phyloP scores from a whole-genome alignment of 176 grass and related monocot species.

The Eleusine coracana region DNA sequence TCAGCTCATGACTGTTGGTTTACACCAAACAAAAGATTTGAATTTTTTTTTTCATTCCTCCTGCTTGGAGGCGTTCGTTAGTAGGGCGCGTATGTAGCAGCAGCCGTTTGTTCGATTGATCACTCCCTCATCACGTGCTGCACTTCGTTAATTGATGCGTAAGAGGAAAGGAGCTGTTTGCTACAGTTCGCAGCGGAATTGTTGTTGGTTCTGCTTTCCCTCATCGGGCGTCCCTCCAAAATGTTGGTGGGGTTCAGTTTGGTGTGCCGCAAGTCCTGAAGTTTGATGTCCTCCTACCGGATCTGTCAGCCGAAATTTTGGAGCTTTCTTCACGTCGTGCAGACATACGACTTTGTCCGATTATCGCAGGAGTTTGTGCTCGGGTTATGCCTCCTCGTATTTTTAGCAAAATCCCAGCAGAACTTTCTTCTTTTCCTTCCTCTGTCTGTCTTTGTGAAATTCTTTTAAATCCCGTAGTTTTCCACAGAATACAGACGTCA shows the following conservation, averaged over 20 bases:
- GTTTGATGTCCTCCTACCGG: neutral
- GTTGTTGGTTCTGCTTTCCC: neutral
- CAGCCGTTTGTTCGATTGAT: neutral
- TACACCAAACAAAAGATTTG: neutral
- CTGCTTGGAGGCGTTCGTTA: neutral
- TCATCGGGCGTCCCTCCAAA: neutral
- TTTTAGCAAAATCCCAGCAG: neutral
- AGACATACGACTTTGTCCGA: neutral
- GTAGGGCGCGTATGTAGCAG: neutral
- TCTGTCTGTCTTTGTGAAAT: neutral
- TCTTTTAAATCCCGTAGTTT: neutral
- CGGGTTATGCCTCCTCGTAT: neutral
- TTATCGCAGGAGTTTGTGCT: neutral
- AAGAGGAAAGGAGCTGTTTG: neutral
- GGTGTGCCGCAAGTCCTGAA: neutral
- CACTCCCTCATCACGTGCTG: neutral
- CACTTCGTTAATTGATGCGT: neutral
- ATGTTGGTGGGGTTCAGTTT: conserved; percentile 4
- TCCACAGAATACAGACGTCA: neutral
- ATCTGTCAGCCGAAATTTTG: neutral
- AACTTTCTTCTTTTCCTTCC: neutral
- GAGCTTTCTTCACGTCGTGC: neutral
- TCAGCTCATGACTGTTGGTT: neutral
- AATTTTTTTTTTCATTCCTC: neutral
- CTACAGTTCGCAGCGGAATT: neutral